Base-by-base conservation (phyloP, 1,284 basidiomycete genomes). In the Irpex sp. region DNA sequence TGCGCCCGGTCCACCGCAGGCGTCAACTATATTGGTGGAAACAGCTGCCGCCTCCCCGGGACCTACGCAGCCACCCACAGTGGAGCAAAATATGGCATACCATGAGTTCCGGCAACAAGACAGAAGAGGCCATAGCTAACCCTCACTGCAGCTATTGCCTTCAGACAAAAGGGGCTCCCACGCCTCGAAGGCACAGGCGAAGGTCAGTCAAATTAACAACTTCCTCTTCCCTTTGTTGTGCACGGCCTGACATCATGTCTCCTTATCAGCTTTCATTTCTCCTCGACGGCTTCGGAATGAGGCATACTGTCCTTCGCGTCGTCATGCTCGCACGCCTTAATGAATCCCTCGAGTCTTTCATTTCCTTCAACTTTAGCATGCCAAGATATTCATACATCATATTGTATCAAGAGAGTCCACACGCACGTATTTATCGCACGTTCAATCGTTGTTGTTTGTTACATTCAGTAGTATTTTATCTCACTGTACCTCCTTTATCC, bases 41-140 rank as follows among this genome's bases (percentile, higher is more conserved):
- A 77, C 83, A 5, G 78, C 80, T 26, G 77, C 81, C 5, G 77
- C 81, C 43, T 71, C 80, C 1, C 81, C 80, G 6, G 80, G 79
- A 68, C 74, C 73, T 57, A 73, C 78, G 7, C 83, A 80, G 60
- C 81, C 82, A 43, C 86, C 89, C 2, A 92, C 90, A 11, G 78
- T 92, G 55, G 90, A 91, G 72, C 90, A 92, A 75, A 90, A 89
- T 68, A 89, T 91, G 86, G 90, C 89, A 5, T 92, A 90, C 67
- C 88, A 87, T 46, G 87, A 83, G 21, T 81, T 91, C 58, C 85
- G 82, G 65, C 81, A 78, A 61, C 78, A 79, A 35, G 53, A 26
- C 13, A 55, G 33, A 55, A 26, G 53, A 33, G 53, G 53, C 7
- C 33, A 33, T 21, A 21, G 53, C 53, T 55, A 17, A 60, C 75